Conservation (phyloP, 2,329 filamentous ascomycete genomes). For the Cadophora malorum region DNA sequence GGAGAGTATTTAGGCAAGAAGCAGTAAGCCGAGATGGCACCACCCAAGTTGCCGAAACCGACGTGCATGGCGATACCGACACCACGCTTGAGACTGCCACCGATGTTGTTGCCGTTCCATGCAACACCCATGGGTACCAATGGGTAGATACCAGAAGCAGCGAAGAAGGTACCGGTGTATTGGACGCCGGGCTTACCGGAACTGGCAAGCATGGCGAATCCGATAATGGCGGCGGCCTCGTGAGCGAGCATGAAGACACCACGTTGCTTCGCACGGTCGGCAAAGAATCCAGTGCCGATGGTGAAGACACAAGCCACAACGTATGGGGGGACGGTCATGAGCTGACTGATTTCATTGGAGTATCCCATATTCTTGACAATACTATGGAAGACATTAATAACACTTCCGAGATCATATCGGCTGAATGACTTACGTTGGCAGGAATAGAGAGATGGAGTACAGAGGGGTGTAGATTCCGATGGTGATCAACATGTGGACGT, state of each 20-base stretch:
- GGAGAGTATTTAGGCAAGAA: conserved; percentile 50
- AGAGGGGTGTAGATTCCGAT: conserved; percentile 63
- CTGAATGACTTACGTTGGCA: conserved; percentile 44
- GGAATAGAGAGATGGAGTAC: conserved; percentile 52
- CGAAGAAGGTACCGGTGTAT: conserved; percentile 84
- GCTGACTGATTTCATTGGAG: conserved; percentile 56
- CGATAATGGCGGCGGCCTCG: conserved; percentile 70
- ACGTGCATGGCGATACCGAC: conserved; percentile 89
- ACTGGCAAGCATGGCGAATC: conserved; percentile 79
- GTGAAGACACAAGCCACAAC: conserved; percentile 71
- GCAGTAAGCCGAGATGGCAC: conserved; percentile 59
- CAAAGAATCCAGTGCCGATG: conserved; percentile 71
- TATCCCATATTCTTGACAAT: conserved; percentile 60
- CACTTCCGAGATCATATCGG: background rate
- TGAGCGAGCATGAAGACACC: conserved; percentile 75
- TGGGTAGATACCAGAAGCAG: conserved; percentile 82
- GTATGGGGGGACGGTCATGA: conserved; percentile 59
- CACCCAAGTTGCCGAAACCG: conserved; percentile 90
- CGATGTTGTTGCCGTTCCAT: conserved; percentile 86
- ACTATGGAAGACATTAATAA: conserved; percentile 44
- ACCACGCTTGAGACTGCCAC: conserved; percentile 88
- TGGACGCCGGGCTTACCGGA: conserved; percentile 68
- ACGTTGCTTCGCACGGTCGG: conserved; percentile 73
- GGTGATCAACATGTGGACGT: conserved; percentile 55
- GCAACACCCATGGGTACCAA: conserved; percentile 83